Base-by-base conservation (phyloP, 371 early-diverging fungal genomes). In the Catenaria anguillulae region DNA sequence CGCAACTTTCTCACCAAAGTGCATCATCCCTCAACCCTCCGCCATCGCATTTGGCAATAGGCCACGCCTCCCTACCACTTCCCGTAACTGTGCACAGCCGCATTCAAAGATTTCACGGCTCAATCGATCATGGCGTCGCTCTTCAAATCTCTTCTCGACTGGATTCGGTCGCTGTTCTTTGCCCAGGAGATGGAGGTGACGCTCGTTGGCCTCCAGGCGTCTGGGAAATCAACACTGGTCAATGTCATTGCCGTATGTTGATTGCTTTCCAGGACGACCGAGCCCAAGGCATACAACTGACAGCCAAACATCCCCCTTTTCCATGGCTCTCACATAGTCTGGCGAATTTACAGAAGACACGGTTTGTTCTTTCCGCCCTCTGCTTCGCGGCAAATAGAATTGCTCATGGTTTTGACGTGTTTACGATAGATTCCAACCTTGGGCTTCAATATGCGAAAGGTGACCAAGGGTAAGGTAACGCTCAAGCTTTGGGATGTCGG, bases 111-210 rank as follows among this genome's bases (percentile, higher is more conserved):
- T n/a, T n/a, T n/a, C n/a, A n/a, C n/a, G n/a, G n/a, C n/a, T n/a
- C n/a, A n/a, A n/a, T n/a, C n/a, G n/a, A n/a, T n/a, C n/a, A 87
- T 88, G 86, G 76, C 81, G 46, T 74, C 82, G 56, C 69, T 87
- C 63, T 65, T 87, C 64, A 80, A 84, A 67, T 77, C 87, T 35
- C 65, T 93, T 56, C 70, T 92, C 54, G 84, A 90, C 78, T 95
- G 94, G 94, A 79, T 95, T 33, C 76, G 87, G 70, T 83, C 90
- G 65, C 79, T 96, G 54, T 96, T 96, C 73, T 96, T 87, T 75
- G 90, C 90, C 77, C 91, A 90, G 73, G 97, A 97, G 77, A 95
- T 97, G 91, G 97, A 97, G 76, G 76, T 97, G 66, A 97, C 98
- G 31, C 77, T 97, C 55, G 50, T 50, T 29, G 50, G 98, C 35